Conservation (phyloP, 1,139 yeast genomes). For the Debaryomyces sp. region DNA sequence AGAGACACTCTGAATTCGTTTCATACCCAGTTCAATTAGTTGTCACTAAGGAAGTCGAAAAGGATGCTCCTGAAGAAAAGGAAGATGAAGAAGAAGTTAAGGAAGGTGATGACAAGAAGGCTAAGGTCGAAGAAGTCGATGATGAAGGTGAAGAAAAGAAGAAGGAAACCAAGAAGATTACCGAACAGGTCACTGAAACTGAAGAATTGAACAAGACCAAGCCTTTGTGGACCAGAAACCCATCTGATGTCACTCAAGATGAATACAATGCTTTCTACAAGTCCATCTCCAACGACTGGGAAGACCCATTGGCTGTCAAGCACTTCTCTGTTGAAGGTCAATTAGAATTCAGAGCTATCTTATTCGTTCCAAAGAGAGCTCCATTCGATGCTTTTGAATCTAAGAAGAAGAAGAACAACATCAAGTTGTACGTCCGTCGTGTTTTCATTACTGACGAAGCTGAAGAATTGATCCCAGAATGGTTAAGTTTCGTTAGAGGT, state of each 20-base stretch:
- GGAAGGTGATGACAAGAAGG: conserved; percentile 53
- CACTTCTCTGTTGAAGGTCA: conserved; percentile 99
- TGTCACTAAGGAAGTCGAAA: conserved; percentile 98
- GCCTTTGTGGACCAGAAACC: conserved; percentile 99
- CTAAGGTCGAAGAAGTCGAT: conserved; percentile 73
- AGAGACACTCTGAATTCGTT: conserved; percentile 99
- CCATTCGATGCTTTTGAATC: conserved; percentile 97
- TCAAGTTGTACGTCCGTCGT: conserved; percentile 98
- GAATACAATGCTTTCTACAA: conserved; percentile 99
- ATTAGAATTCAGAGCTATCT: conserved; percentile 97
- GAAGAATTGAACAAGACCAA: conserved; percentile 99
- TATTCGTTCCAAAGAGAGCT: conserved; percentile 98
- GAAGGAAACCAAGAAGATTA: conserved; percentile 74
- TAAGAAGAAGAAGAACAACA: conserved; percentile 99
- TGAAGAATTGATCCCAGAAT: conserved; percentile 98
- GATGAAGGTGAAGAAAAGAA: conserved; percentile 70
- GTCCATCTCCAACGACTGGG: conserved; percentile 99
- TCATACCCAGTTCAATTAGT: conserved; percentile 98
- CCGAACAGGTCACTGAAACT: conserved; percentile 83
- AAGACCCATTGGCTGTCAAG: conserved; percentile 99
- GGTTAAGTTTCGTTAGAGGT: conserved; percentile 98
- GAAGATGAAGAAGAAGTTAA: conserved; percentile 55
- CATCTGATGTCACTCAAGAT: conserved; percentile 95
- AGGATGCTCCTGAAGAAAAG: conserved; percentile 82
- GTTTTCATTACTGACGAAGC: conserved; percentile 99